Evolutionary conservation across 2,329 filamentous ascomycete genomes (phyloP).

Genomic region (Ophioceras dolichostomum): DNA sequence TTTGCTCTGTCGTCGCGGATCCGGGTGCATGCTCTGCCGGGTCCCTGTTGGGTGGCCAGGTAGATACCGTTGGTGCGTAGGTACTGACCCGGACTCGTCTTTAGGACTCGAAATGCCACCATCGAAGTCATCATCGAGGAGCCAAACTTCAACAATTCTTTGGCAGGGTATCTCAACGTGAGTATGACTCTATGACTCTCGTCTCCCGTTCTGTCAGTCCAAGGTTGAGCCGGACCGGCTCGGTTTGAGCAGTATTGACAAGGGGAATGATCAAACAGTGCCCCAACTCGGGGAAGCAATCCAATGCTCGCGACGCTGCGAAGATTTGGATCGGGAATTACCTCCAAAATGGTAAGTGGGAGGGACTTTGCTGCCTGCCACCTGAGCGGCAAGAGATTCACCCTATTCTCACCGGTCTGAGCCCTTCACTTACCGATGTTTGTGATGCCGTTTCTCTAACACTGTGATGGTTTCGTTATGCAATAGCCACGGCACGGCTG

Average conservation of each 20-base stretch:
- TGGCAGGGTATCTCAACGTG: slow-evolving; percentile 53
- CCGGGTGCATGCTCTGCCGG: no score
- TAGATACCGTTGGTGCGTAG: no score
- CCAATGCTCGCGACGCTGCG: slow-evolving; percentile 39
- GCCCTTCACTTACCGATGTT: slow-evolving; percentile 1
- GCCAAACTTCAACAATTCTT: slow-evolving; percentile 53
- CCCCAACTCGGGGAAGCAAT: slow-evolving; percentile 42
- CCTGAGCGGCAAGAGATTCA: no score
- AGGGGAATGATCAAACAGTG: no score
- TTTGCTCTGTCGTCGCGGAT: background rate
- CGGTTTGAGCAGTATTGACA: no score
- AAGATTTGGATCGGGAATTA: slow-evolving; percentile 52
- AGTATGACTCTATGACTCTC: no score
- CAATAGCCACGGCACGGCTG: slow-evolving; percentile 45
- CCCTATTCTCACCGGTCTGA: no score
- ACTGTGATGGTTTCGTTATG: background rate
- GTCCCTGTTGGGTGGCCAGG: no score
- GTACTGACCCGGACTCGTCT: no score
- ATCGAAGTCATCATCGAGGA: slow-evolving; percentile 62
- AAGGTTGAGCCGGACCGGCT: no score
- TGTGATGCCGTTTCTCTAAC: background rate
- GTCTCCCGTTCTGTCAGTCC: no score
- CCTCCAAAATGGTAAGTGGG: slow-evolving; percentile 41
- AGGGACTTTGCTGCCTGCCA: no score
- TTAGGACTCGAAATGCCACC: slow-evolving; percentile 53